Base-by-base conservation (phyloP, 345 rosid genomes). In the Erucastrum elatum region DNA sequence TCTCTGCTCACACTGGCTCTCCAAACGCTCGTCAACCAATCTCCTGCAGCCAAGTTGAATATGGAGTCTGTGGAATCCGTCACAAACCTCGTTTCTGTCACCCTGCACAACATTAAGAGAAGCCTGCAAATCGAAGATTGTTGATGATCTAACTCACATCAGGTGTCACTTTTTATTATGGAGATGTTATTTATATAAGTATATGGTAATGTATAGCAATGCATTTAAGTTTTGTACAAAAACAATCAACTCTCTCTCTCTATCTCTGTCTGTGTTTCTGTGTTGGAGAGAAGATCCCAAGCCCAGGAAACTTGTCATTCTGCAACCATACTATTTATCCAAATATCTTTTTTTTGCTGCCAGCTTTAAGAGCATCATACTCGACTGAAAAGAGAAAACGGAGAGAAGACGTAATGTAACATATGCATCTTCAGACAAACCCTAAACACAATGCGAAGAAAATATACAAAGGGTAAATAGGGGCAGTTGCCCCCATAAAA, bases 71-170 rank as follows among this genome's bases (percentile, higher is more conserved):
- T 95, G 79, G 97, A 95, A 29, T 91, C 96, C 3, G 87, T 88
- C 71, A 91, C 78, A 85, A 83, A 87, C 64, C 88, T 91, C 63
- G 84, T 93, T 85, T 91, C 96, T 58, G 85, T 94, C 83, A 91
- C 94, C 9, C 75, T 95, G 72, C 85, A 73, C 58, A 93, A 90
- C 82, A 91, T 95, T 53, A 95, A 82, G 86, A 89, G 89, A 35
- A 83, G 94, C 84, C 82, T 95, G 76, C 90, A 90, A 75, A 93
- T 97, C 73, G 97, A 93, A 88, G 96, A 93, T 71, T 80, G 86
- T 75, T 89, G 85, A 87, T 68, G 77, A 60, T 75, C 62, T 75
- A 63, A 11, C 56, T 46, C 72, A 66, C 33, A 71, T 25, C 75
- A 70, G 29, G 58, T 63, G 75, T 30, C 29, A 70, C 41, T 30